A percentile compares a stretch with the other conserved stretches of the same genome.
These are phyloP conservation scores for Saposhnikovia divaricata DNA, from an alignment of 129 eudicot species.

Conservation along the genomic window DNA sequence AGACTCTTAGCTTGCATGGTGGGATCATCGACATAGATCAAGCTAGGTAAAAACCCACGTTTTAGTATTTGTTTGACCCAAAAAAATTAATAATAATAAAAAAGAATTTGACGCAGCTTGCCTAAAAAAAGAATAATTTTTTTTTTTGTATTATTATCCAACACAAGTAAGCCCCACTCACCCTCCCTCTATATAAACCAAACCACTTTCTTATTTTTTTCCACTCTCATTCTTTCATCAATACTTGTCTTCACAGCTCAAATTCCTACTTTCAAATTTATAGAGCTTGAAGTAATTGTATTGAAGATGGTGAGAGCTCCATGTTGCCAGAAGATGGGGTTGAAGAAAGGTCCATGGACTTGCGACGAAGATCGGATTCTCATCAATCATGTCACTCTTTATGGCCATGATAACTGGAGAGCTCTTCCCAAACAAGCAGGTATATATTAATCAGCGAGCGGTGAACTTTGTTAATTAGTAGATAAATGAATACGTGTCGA, in stretches of 20 bases:
- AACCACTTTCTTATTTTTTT: neutral
- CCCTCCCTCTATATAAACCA: neutral
- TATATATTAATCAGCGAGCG: neutral
- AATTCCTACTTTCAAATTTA: neutral
- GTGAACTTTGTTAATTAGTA: neutral
- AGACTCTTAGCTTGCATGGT: neutral
- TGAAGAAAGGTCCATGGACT: constrained; percentile 91
- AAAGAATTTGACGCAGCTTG: neutral
- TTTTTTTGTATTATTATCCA: neutral
- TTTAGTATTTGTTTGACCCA: constrained; percentile 9
- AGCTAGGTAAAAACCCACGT: constrained; percentile 1
- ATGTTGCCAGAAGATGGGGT: constrained; percentile 69
- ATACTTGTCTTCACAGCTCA: neutral
- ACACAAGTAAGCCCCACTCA: neutral
- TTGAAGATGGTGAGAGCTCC: constrained; percentile 67
- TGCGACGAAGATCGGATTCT: constrained; percentile 53
- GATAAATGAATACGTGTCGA: no score
- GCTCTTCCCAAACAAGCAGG: constrained; percentile 83
- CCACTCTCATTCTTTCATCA: neutral
- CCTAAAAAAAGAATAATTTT: neutral
- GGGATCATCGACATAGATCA: neutral
- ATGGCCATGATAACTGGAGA: constrained; percentile 75
- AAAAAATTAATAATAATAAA: no score
- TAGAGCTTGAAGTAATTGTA: neutral
- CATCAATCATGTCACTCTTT: constrained; percentile 28